These are phyloP conservation scores for Rugonectria rugulosa DNA, from an alignment of 2,329 filamentous ascomycete species.

Conservation along the genomic window DNA sequence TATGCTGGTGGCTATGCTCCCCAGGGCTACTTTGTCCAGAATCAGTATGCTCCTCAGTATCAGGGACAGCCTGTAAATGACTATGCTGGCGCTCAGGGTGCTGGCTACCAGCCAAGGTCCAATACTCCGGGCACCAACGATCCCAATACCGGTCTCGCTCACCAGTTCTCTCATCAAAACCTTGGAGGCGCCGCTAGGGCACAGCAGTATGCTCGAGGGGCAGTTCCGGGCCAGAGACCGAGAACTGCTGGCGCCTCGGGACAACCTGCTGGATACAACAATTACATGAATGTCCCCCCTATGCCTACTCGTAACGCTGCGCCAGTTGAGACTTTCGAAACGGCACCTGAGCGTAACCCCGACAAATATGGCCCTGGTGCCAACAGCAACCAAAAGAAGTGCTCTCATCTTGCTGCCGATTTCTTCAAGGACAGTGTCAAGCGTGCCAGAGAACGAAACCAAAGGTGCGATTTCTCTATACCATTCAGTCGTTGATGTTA, in stretches of 20 bases:
- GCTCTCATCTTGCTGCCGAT: conserved; percentile 76
- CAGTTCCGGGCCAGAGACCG: conserved; percentile 77
- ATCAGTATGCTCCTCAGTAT: conserved; percentile 59
- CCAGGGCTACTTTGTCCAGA: conserved; percentile 68
- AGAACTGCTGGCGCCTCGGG: conserved; percentile 79
- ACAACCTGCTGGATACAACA: conserved; percentile 69
- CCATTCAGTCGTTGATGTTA: background rate
- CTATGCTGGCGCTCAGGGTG: conserved; percentile 58
- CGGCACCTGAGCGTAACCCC: conserved; percentile 84
- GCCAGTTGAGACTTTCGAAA: conserved; percentile 76
- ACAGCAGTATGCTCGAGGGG: conserved; percentile 73
- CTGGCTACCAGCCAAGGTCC: conserved; percentile 59
- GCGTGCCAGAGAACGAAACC: conserved; percentile 91
- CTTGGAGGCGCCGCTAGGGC: conserved; percentile 76
- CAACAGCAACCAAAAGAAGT: conserved; percentile 76
- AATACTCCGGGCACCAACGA: conserved; percentile 74
- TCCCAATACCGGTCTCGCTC: conserved; percentile 87
- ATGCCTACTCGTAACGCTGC: conserved; percentile 66
- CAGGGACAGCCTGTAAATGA: conserved; percentile 53
- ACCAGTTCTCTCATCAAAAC: conserved; percentile 98
- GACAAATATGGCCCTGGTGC: conserved; percentile 74
- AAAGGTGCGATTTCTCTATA: conserved; percentile 68
- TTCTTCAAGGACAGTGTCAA: conserved; percentile 99
- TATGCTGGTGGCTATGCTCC: conserved; percentile 57
- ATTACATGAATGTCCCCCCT: conserved; percentile 71